Percentiles rank a stretch among this genome's conserved stretches.
Evolutionary conservation across 75 land plant species (phyloP).

Genomic region (Cupressus sempervirens): DNA sequence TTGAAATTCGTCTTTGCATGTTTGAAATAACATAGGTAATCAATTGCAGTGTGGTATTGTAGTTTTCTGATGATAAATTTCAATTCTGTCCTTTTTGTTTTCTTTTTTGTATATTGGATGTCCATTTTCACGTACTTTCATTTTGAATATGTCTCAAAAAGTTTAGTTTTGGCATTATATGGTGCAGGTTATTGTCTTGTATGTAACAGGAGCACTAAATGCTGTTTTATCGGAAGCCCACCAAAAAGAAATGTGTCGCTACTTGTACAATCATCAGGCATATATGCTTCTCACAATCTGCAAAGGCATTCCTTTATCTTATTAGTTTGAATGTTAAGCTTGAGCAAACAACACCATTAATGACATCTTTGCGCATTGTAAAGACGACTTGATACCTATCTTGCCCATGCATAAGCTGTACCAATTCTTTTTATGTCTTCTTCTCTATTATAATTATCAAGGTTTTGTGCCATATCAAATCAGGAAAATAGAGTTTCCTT

Average conservation of each 20-base stretch:
- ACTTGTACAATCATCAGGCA: constrained; percentile 94
- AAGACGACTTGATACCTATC: background rate
- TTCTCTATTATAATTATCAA: background rate
- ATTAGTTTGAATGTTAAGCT: background rate
- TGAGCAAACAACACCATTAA: background rate
- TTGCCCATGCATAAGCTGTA: background rate
- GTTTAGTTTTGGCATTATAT: constrained; percentile 6
- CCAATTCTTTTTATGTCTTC: background rate
- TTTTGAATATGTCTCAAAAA: background rate
- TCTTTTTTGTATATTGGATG: background rate
- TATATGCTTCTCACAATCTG: constrained; percentile 9
- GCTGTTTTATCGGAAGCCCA: constrained; percentile 78
- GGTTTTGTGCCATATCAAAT: background rate
- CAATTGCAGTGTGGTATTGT: background rate
- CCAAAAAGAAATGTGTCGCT: constrained; percentile 70
- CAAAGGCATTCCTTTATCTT: background rate
- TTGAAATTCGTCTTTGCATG: background rate
- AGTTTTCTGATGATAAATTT: background rate
- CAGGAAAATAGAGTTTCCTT: background rate
- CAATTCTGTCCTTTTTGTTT: background rate
- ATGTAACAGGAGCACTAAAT: constrained; percentile 79
- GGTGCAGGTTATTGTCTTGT: constrained; percentile 72
- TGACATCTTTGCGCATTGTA: background rate
- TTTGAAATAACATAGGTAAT: background rate
- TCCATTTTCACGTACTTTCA: background rate